Evolutionary conservation across 2,329 filamentous ascomycete species (phyloP).

Genomic region (Malbranchea cinnamomea): DNA sequence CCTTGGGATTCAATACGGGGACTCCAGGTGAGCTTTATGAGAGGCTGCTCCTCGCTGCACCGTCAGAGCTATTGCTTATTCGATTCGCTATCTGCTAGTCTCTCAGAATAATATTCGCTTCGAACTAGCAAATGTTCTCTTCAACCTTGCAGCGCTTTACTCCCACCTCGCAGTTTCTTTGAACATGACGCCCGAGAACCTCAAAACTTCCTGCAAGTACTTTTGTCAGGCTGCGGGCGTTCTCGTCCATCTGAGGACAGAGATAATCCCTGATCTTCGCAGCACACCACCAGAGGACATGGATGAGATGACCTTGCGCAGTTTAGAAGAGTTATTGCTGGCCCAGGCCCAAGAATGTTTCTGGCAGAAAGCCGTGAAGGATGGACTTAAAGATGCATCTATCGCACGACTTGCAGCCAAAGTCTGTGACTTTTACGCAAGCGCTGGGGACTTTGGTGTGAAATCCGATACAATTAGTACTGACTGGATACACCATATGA

Average conservation of each 20-base stretch:
- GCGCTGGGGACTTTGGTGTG: conserved; percentile 70
- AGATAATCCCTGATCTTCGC: conserved; percentile 68
- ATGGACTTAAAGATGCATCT: conserved; percentile 77
- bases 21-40: conserved; percentile 38
- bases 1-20: conserved; percentile 76
- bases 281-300: conserved; percentile 84
- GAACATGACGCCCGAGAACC: conserved; percentile 63
- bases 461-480: conserved; percentile 81
- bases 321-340: conserved; percentile 66
- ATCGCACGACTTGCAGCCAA: conserved; percentile 84
- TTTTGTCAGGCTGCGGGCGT: conserved; percentile 80
- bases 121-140: conserved; percentile 84
- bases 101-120: conserved; percentile 55
- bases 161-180: conserved; percentile 76
- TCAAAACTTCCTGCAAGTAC: conserved; percentile 79
- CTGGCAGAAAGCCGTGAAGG: conserved; percentile 94
- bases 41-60: not conserved
- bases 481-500: conserved; percentile 96
- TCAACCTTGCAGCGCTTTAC: conserved; percentile 86
- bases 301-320: conserved; percentile 76
- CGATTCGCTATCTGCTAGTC: conserved; percentile 17
- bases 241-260: conserved; percentile 59
- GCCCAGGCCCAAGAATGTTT: conserved; percentile 95
- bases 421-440: conserved; percentile 79
- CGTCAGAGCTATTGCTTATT: not conserved